Conservation (phyloP, 495 filamentous ascomycete species). For the Penicillium ucsense region DNA sequence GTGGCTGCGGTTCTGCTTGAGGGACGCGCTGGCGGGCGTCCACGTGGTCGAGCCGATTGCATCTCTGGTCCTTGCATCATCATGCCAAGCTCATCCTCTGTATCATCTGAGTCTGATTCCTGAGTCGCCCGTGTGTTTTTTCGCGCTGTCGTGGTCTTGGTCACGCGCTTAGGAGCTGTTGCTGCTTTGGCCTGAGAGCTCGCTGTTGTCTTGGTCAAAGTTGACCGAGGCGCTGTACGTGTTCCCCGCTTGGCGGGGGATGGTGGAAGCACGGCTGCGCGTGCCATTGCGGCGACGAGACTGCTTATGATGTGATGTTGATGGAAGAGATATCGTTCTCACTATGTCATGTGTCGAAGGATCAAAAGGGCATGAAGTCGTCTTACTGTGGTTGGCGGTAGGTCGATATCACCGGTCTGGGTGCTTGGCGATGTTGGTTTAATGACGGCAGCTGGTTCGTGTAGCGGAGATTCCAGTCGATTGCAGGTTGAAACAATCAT, state of each 20-base stretch:
- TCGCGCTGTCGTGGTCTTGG: conserved; percentile 11
- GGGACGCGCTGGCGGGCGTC: conserved; percentile 9
- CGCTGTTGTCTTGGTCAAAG: conserved; percentile 10
- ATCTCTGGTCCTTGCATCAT: conserved; percentile 13
- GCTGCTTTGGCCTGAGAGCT: conserved; percentile 8
- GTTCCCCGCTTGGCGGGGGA: conserved; percentile 27
- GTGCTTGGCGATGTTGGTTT: background rate
- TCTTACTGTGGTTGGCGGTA: background rate
- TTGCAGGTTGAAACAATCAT: conserved; percentile 9
- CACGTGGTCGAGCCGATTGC: conserved; percentile 9
- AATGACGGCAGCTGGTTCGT: conserved; percentile 1
- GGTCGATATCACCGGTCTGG: conserved; percentile 11
- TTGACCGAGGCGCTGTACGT: conserved; percentile 20
- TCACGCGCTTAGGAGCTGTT: conserved; percentile 8
- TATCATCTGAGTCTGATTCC: conserved; percentile 22
- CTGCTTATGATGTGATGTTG: background rate
- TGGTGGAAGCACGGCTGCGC: conserved; percentile 31
- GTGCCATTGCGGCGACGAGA: conserved; percentile 23
- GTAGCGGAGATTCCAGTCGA: conserved; percentile 4
- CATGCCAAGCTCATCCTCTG: conserved; percentile 33
- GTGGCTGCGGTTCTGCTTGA: conserved; percentile 6
- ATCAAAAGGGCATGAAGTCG: background rate
- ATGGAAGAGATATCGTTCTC: conserved; percentile 2
- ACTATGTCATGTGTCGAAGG: conserved; percentile 1
- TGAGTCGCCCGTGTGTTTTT: conserved; percentile 7